phyloP scores from a whole-genome alignment of 345 rosid species.

The Trapa incisa region DNA sequence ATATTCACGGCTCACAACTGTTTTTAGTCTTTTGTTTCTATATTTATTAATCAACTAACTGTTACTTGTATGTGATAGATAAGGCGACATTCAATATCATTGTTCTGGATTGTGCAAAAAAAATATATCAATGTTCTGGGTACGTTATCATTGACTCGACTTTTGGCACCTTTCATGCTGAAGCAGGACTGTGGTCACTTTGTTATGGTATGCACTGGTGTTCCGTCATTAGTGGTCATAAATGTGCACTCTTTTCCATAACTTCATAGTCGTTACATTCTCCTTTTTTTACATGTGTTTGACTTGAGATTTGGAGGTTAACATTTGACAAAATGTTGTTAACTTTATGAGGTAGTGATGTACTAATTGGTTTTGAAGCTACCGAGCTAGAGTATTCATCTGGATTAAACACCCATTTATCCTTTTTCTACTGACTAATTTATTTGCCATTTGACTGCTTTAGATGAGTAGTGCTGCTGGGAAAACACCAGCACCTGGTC shows the following conservation, averaged over 20 bases:
- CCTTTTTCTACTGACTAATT: neutral
- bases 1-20: neutral
- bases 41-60: neutral
- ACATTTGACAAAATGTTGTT: neutral
- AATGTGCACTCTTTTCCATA: neutral
- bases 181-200: conserved; percentile 77
- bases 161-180: conserved; percentile 69
- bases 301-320: neutral
- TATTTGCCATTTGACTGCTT: conserved; percentile 9
- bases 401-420: neutral
- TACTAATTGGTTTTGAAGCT: neutral
- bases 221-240: neutral
- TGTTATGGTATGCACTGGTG: conserved; percentile 66
- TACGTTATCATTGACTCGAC: conserved; percentile 71
- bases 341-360: neutral
- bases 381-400: neutral
- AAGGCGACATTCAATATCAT: conserved; percentile 75
- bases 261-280: neutral
- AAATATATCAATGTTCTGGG: conserved; percentile 56
- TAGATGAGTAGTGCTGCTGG: conserved; percentile 99
- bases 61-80: conserved; percentile 14
- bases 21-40: neutral
- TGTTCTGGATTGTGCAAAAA: conserved; percentile 37
- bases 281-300: neutral
- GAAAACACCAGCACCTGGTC: conserved; percentile 88